phyloP scores from a whole-genome alignment of 345 rosid genomes.

The Syzygium oleosum region DNA sequence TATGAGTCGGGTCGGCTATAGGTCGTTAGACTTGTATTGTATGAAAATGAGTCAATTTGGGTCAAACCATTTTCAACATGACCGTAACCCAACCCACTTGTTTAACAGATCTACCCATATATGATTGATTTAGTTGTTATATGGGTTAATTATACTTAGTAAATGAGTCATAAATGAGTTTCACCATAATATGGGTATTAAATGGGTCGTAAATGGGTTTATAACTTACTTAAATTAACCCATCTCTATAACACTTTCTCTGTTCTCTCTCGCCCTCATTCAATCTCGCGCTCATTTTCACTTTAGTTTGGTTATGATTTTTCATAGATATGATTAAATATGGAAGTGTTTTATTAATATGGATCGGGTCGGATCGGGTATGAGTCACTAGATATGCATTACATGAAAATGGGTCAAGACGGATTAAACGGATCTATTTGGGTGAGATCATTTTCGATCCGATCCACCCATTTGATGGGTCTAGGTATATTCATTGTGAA shows the following conservation, averaged over 20 bases:
- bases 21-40: no score
- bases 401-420: no score
- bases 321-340: neutral
- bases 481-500: neutral
- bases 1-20: no score
- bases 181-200: neutral
- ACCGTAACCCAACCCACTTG: no score
- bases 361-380: neutral
- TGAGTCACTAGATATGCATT: neutral
- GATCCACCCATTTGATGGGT: slow-evolving; percentile 8
- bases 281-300: neutral
- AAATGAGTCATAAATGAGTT: no score
- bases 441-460: neutral
- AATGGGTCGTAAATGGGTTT: neutral
- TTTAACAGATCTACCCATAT: no score
- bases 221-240: neutral
- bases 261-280: accelerated
- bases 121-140: no score
- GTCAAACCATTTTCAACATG: no score
- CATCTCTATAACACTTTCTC: neutral
- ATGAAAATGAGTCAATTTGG: no score
- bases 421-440: no score
- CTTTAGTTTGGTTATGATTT: neutral
- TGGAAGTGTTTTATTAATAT: neutral
- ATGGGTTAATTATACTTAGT: neutral